Conservation (phyloP, 169 alveolate species). For the Theileria equi region DNA sequence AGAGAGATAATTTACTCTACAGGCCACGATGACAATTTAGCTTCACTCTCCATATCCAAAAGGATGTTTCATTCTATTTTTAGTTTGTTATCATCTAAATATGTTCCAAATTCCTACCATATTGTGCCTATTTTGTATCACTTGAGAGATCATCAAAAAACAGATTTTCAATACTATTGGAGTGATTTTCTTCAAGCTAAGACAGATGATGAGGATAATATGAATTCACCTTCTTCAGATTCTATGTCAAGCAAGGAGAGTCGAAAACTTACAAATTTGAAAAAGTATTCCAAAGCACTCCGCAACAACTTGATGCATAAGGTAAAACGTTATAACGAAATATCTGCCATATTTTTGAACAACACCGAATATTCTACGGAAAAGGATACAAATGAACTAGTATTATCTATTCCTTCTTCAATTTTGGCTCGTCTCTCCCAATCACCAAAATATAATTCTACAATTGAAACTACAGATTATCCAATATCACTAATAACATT, state of each 20-base stretch:
- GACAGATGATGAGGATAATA: too few relatives aligned
- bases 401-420: conserved; percentile 18
- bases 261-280: too few relatives aligned
- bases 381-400: conserved; percentile 11
- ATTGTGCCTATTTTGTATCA: conserved; percentile 8
- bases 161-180: too few relatives aligned
- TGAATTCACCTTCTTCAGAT: too few relatives aligned
- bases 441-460: neutral
- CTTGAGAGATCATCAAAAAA: conserved; percentile 23
- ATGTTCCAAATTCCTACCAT: conserved; percentile 7
- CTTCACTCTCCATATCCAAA: conserved; percentile 1
- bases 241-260: too few relatives aligned
- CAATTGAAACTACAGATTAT: neutral
- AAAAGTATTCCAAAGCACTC: too few relatives aligned
- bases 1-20: too few relatives aligned
- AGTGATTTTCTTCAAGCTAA: too few relatives aligned
- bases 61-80: conserved; percentile 10
- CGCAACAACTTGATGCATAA: neutral
- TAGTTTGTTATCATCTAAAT: neutral
- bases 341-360: conserved; percentile 8
- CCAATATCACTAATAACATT: conserved; percentile 9
- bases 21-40: too few relatives aligned
- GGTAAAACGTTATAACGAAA: neutral
- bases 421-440: neutral
- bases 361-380: neutral